Evolutionary conservation across 108 stramenopile genomes (phyloP).

Genomic region (Cyclotella sp.): DNA sequence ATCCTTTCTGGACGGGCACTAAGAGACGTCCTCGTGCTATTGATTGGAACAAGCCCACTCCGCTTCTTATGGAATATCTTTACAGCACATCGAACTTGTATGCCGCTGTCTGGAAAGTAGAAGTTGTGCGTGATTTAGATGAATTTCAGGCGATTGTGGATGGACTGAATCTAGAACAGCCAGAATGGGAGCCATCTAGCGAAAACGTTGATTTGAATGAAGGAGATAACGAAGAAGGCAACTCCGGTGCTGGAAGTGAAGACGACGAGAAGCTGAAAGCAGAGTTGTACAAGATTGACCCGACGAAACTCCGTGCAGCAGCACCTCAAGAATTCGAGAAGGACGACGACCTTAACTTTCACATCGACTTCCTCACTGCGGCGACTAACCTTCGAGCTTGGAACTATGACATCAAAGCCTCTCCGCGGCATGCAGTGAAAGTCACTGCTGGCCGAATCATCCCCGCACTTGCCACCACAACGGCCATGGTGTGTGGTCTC

Average conservation of each 20-base stretch:
- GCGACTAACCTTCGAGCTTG: conserved; percentile 77
- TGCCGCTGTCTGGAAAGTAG: conserved; percentile 60
- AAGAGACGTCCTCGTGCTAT: conserved; percentile 78
- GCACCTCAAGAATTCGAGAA: conserved; percentile 82
- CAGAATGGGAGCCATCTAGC: conserved; percentile 64
- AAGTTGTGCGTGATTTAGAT: conserved; percentile 50
- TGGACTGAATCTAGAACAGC: conserved; percentile 54
- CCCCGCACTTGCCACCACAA: conserved; percentile 85
- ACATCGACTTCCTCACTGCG: conserved; percentile 83
- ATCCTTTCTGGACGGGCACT: conserved; percentile 81
- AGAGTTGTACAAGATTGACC: conserved; percentile 55
- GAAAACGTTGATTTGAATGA: conserved; percentile 54
- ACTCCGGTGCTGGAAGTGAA: conserved; percentile 67
- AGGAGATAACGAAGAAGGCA: conserved; percentile 53
- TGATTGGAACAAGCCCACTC: conserved; percentile 61
- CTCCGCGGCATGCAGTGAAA: conserved; percentile 76
- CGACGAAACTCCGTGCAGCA: conserved; percentile 51
- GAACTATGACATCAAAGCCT: conserved; percentile 84
- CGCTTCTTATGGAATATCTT: conserved; percentile 73
- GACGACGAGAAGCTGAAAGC: conserved; percentile 66
- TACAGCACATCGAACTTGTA: conserved; percentile 73
- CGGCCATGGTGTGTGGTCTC: conserved; percentile 88
- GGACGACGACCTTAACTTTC: conserved; percentile 70
- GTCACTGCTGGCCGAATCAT: conserved; percentile 86
- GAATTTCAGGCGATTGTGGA: conserved; percentile 48